phyloP scores from a whole-genome alignment of 805 yeast species.

The Candida tammaniensis region DNA sequence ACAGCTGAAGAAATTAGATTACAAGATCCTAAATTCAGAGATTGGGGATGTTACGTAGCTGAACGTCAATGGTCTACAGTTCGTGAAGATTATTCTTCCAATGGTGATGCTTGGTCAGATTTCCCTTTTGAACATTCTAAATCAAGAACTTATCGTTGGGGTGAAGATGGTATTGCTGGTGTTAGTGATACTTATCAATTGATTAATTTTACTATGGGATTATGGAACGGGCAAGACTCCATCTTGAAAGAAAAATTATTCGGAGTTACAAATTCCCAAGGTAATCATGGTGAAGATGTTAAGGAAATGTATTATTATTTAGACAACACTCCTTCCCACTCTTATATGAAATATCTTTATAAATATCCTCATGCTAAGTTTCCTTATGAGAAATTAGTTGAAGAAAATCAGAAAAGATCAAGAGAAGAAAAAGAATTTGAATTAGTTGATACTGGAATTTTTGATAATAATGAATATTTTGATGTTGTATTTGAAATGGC shows the following conservation, averaged over 20 bases:
- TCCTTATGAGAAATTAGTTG: slow-evolving; percentile 75
- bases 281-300: slow-evolving; percentile 95
- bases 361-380: slow-evolving; percentile 86
- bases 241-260: slow-evolving; percentile 81
- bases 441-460: slow-evolving; percentile 74
- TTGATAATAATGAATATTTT: slow-evolving; percentile 73
- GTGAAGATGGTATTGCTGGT: slow-evolving; percentile 94
- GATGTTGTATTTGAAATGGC: slow-evolving; percentile 91
- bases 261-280: slow-evolving; percentile 90
- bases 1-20: slow-evolving; percentile 41
- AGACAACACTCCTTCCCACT: slow-evolving; percentile 91
- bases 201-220: slow-evolving; percentile 73
- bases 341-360: slow-evolving; percentile 87
- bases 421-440: slow-evolving; percentile 76
- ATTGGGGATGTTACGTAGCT: slow-evolving; percentile 89
- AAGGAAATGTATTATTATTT: slow-evolving; percentile 81
- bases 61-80: slow-evolving; percentile 89
- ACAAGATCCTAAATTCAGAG: slow-evolving; percentile 52
- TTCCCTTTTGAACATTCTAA: slow-evolving; percentile 84
- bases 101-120: slow-evolving; percentile 89
- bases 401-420: slow-evolving; percentile 62
- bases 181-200: slow-evolving; percentile 79
- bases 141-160: slow-evolving; percentile 87
- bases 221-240: slow-evolving; percentile 89
- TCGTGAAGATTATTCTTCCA: slow-evolving; percentile 80